These are phyloP conservation scores for Apophysomyces elegans DNA, from an alignment of 371 early-diverging fungal genomes.

Conservation along the genomic window DNA sequence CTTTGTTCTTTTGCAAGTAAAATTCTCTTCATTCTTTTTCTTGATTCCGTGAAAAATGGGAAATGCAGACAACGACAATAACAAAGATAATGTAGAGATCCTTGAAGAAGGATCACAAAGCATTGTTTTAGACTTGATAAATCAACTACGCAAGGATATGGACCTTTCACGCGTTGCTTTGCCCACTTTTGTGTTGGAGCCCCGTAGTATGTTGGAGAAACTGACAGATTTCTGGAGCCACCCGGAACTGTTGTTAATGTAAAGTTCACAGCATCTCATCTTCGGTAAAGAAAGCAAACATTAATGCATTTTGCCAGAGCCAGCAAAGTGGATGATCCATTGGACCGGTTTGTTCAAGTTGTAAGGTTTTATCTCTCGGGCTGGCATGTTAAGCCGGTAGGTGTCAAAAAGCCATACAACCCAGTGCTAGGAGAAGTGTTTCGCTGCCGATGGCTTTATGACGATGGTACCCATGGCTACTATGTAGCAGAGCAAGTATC, in stretches of 20 bases:
- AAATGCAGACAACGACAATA: slow-evolving; percentile 24
- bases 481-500: slow-evolving; percentile 95
- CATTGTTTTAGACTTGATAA: slow-evolving; percentile 83
- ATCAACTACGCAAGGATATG: slow-evolving; percentile 87
- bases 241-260: slow-evolving; percentile 87
- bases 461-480: slow-evolving; percentile 74
- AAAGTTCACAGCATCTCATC: slow-evolving; percentile 26
- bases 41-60: slow-evolving; percentile 6
- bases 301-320: slow-evolving; percentile 43
- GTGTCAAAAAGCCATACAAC: slow-evolving; percentile 97
- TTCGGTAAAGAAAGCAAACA: background rate
- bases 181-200: slow-evolving; percentile 96
- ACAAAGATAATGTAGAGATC: slow-evolving; percentile 70
- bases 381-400: slow-evolving; percentile 96
- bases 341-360: slow-evolving; percentile 86
- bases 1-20: background rate
- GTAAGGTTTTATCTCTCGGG: slow-evolving; percentile 93
- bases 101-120: slow-evolving; percentile 87
- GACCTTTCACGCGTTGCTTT: slow-evolving; percentile 91
- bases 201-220: slow-evolving; percentile 93
- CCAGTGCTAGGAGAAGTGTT: slow-evolving; percentile 96
- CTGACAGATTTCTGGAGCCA: slow-evolving; percentile 97
- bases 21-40: slow-evolving; percentile 3
- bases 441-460: slow-evolving; percentile 76
- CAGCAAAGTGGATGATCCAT: slow-evolving; percentile 67